Conservation (phyloP, 805 yeast genomes). For the Metschnikowia gelsemii region DNA sequence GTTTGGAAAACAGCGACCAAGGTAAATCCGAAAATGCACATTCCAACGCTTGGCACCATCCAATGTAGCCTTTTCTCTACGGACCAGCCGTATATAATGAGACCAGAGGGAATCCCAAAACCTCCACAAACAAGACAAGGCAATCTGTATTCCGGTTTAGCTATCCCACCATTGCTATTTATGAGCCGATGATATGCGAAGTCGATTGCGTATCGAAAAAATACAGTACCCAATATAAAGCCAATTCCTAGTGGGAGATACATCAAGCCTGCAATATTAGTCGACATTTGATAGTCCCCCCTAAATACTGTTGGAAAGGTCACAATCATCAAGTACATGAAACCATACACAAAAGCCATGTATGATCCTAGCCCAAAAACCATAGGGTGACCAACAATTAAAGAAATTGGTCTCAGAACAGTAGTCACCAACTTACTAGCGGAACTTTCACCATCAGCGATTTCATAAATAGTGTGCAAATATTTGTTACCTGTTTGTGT, state of each 20-base stretch:
- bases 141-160: slow-evolving; percentile 61
- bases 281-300: slow-evolving; percentile 44
- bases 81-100: slow-evolving; percentile 74
- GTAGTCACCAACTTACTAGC: slow-evolving; percentile 43
- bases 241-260: slow-evolving; percentile 60
- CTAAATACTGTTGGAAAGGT: slow-evolving; percentile 57
- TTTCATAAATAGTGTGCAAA: slow-evolving; percentile 60
- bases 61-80: slow-evolving; percentile 55
- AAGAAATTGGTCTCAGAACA: slow-evolving; percentile 52
- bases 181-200: slow-evolving; percentile 37
- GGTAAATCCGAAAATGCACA: slow-evolving; percentile 57
- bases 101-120: slow-evolving; percentile 54
- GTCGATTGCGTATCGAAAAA: slow-evolving; percentile 49
- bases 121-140: slow-evolving; percentile 50
- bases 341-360: slow-evolving; percentile 66
- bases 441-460: slow-evolving; percentile 49
- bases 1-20: slow-evolving; percentile 65
- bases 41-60: slow-evolving; percentile 64
- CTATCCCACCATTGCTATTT: slow-evolving; percentile 48
- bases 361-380: slow-evolving; percentile 60
- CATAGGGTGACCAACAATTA: slow-evolving; percentile 60
- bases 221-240: slow-evolving; percentile 46
- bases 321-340: slow-evolving; percentile 61
- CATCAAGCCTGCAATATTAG: slow-evolving; percentile 56
- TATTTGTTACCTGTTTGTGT: slow-evolving; percentile 54